Conservation (phyloP, 345 rosid species). For the Brassica juncea region DNA sequence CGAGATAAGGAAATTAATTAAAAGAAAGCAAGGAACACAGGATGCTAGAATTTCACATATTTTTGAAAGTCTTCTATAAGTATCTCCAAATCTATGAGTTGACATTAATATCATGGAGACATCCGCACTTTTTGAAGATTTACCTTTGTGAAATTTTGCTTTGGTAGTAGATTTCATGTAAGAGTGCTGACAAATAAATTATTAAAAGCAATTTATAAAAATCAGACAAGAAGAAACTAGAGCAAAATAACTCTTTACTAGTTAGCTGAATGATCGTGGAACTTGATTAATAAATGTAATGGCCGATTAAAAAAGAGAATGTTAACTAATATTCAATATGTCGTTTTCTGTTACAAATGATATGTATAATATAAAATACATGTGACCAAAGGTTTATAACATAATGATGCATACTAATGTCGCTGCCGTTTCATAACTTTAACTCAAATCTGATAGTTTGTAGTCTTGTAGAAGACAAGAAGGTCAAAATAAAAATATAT, state of each 20-base stretch:
- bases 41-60: conserved; percentile 16
- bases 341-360: not conserved
- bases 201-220: not conserved
- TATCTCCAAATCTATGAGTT: not conserved
- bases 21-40: conserved; percentile 8
- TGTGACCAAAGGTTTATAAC: not conserved
- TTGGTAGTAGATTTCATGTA: not conserved
- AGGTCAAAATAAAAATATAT: not conserved
- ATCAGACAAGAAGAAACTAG: not conserved
- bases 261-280: not conserved
- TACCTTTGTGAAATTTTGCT: not conserved
- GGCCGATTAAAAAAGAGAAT: not conserved
- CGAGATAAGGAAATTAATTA: not conserved
- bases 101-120: not conserved
- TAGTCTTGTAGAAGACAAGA: not conserved
- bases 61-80: not conserved
- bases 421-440: not conserved
- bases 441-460: not conserved
- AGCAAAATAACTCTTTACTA: not conserved
- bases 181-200: not conserved
- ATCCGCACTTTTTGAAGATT: not conserved
- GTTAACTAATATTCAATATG: not conserved
- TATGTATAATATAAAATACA: not conserved
- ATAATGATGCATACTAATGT: not conserved
- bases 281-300: not conserved